Base-by-base conservation (phyloP, 148 eudicot species). In the Arctostaphylos glauca region DNA sequence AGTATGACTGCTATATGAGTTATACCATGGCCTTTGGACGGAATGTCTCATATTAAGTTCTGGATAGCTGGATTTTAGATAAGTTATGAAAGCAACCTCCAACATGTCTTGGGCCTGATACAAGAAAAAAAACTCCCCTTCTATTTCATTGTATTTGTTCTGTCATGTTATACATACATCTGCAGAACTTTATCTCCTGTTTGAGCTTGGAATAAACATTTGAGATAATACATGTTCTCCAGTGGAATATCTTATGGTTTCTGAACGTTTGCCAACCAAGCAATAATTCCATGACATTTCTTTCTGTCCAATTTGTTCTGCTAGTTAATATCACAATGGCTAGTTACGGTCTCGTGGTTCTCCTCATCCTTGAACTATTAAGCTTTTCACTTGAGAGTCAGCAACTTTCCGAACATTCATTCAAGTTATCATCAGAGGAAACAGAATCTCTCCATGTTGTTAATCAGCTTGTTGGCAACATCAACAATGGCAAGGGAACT, bases 331-430 rank as follows among this genome's bases (percentile, higher is more conserved):
- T 38, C 66, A 55, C 49, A 54, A 77, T 77, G 80, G 55, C 47
- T 55, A 54, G 16, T 7, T 77, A 31, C 66, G 3, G 14, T 31
- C 21, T 77, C 38, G 66, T 5, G 0, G 48, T 43, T 54, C n/a
- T 77, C 10, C 66, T 77, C 50, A 25, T 77, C 47, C 64, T 77
- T 31, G 80, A 15, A 55, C 66, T 77, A 18, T 54, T 77, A 77
- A 77, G 66, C 23, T 77, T 55, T 77, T 77, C 66, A 19, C 23
- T 55, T 55, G 80, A 18, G 49, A 55, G 66, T 44, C 80, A 54
- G 80, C 80, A 55, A 66, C 80, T 55, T 77, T 19, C 48, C 48
- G 16, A 21, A 48, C 77, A 74, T 74, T 74, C 55, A 5, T 48
- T 74, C 55, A 55, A 77, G 25, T 55, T 55, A 77, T 53, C 62